Evolutionary conservation across 108 stramenopile genomes (phyloP).

Genomic region (Heterococcus sp.): DNA sequence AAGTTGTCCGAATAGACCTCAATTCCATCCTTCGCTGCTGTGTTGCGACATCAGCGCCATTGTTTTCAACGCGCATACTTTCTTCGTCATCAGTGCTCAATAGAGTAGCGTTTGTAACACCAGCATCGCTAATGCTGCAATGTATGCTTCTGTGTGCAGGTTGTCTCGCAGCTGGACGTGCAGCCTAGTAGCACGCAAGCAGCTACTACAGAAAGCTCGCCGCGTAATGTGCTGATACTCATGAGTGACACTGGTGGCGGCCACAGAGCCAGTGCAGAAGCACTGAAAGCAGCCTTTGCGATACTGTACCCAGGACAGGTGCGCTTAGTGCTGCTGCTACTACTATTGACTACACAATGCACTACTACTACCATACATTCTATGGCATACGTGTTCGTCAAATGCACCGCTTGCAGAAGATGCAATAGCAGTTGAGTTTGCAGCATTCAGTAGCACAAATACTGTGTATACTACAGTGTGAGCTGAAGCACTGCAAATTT

Average conservation of each 20-base stretch:
- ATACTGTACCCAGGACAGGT: conserved; percentile 79
- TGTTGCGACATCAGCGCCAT: too few species aligned
- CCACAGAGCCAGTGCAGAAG: conserved; percentile 89
- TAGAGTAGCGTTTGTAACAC: too few species aligned
- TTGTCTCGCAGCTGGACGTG: too few species aligned
- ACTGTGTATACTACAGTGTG: too few species aligned
- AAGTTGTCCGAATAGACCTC: too few species aligned
- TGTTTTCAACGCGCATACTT: too few species aligned
- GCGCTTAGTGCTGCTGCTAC: background rate
- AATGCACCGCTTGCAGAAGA: conserved; percentile 23
- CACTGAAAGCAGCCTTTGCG: conserved; percentile 78
- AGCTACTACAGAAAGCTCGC: too few species aligned
- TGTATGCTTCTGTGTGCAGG: too few species aligned
- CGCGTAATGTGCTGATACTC: conserved; percentile 79
- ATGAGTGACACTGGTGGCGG: conserved; percentile 96
- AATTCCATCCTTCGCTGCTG: too few species aligned
- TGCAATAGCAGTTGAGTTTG: background rate
- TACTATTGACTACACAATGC: background rate
- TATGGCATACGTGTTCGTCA: conserved; percentile 57
- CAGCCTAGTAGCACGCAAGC: too few species aligned
- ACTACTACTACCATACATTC: background rate
- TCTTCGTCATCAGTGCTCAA: too few species aligned
- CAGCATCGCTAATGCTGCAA: too few species aligned
- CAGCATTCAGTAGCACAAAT: background rate
- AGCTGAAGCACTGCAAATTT: background rate